Base-by-base conservation (phyloP, 768 basidiomycete genomes). In the Pisolithus orientalis region DNA sequence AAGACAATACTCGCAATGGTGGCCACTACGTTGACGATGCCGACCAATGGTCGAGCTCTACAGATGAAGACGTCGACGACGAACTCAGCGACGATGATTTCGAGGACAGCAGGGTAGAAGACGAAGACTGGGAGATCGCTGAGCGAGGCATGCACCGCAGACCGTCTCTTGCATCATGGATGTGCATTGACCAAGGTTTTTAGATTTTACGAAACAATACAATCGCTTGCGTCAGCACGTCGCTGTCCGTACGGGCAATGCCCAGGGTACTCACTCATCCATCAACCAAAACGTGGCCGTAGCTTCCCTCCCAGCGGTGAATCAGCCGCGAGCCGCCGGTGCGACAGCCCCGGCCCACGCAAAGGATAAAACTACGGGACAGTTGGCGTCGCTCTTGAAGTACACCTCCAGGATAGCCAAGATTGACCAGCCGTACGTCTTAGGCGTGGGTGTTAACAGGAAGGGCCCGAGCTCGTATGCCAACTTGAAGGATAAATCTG, bases 151-250 rank as follows among this genome's bases (percentile, higher is more conserved):
- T 40, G 77, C 63, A 27, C 45, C 11, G 42, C 17, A 51, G 11
- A 6, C 13, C 34, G 34, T 44, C 27, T 28, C 44, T 8, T 38
- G 31, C 46, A 24, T 27, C 34, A 37, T 44, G 37, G 11, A 52
- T 38, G 24, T 29, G 27, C 52, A n/a, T 44, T 48, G 11, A 27
- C 47, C 27, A 54, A 13, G 34, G 34, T 50, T 52, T 55, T 47
- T 66, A 96, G 96, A 99, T 72, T 97, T 99, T 62, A 98, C 96
- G 32, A 98, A 98, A 70, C 94, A 97, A 62, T 99, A 90, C 71
- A 98, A 98, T 71, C 86, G 96, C 24, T 75, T 98, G 29, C 76
- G 88, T 47, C 94, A 97, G 66, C 91, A 97, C 65, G 85, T 90
- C 52, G 89, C 88, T 21, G 87, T 92, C 5, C 84, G 84, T 37